Conservation (phyloP, 129 eudicot genomes). For the Centrapalus pauciflorus region DNA sequence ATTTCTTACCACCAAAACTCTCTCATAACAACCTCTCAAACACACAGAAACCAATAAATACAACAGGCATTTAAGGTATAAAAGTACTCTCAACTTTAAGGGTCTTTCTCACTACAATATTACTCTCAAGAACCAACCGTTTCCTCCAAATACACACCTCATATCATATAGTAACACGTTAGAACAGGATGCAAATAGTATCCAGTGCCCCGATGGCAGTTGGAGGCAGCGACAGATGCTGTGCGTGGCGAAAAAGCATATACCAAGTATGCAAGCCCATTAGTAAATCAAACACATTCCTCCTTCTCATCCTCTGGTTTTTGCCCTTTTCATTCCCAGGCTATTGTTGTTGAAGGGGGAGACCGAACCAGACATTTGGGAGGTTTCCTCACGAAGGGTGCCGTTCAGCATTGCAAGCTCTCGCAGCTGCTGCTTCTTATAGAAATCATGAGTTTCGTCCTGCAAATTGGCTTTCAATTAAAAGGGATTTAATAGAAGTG, state of each 20-base stretch:
- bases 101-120: conserved; percentile 23
- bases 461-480: too few relatives aligned
- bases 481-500: background rate
- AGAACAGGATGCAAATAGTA: conserved; percentile 44
- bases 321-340: conserved; percentile 99
- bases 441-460: conserved; percentile 97
- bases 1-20: conserved; percentile 35
- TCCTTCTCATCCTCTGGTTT: conserved; percentile 68
- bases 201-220: conserved; percentile 73
- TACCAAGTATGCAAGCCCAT: conserved; percentile 36
- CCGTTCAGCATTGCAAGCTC: conserved; percentile 95
- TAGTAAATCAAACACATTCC: background rate
- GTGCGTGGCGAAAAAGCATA: conserved; percentile 25
- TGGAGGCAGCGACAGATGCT: conserved; percentile 45
- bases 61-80: conserved; percentile 26
- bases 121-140: conserved; percentile 39
- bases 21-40: conserved; percentile 38
- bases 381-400: conserved; percentile 87
- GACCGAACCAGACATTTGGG: conserved; percentile 94
- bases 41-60: conserved; percentile 35
- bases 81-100: conserved; percentile 26
- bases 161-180: conserved; percentile 52
- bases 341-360: conserved; percentile 90
- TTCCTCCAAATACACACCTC: conserved; percentile 48
- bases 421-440: conserved; percentile 95